Evolutionary conservation across 2,329 filamentous ascomycete species (phyloP), one percentile per base, ranked within the genome.

Genomic region (Stagonosporopsis cucurbitacearum): DNA sequence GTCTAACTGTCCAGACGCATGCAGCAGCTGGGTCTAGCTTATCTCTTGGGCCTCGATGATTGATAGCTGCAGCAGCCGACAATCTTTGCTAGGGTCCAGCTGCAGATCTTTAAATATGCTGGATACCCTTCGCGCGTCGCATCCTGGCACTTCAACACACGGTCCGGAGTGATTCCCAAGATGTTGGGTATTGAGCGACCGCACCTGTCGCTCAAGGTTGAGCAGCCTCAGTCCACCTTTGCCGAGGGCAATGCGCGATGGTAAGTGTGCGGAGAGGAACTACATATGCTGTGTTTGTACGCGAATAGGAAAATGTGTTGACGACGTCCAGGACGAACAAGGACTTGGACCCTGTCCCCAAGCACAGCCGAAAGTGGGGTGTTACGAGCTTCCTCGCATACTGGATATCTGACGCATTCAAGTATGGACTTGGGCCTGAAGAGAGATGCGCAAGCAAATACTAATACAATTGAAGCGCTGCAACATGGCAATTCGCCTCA

Each of bases 331-430:
- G 69, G 74, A 82, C 78, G 11, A 82, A 81, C 53, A 76, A 74
- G 61, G 81, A 83, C 65, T 71, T 82, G 6, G 81, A 82, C 50
- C 81, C 81, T 4, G 78, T 82, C 6, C 77, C 79, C 6, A 68
- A 66, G 20, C 65, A 77, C 45, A 66, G 58, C 6, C 72, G 79
- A 4, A 80, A 80, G 73, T 82, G 80, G 80, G 77, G 78, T 15
- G 74, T 79, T 0, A 71, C 69, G 17, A 78, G 75, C 50, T 76
- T 82, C 50, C 69, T 82, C 50, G 80, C 79, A 33, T 83, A 83
- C 60, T 83, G 81, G 81, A 77, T 82, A 30, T 80, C 78, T 17
- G 81, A 82, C 62, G 79, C 79, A 8, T 82, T 82, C 71, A 81
- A 81, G 78, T 76, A 67, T 4, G 61, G 6, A 22, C 9, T 8